These are phyloP conservation scores for Linnemannia zychae DNA, from an alignment of 192 early-diverging fungal genomes.

Conservation along the genomic window DNA sequence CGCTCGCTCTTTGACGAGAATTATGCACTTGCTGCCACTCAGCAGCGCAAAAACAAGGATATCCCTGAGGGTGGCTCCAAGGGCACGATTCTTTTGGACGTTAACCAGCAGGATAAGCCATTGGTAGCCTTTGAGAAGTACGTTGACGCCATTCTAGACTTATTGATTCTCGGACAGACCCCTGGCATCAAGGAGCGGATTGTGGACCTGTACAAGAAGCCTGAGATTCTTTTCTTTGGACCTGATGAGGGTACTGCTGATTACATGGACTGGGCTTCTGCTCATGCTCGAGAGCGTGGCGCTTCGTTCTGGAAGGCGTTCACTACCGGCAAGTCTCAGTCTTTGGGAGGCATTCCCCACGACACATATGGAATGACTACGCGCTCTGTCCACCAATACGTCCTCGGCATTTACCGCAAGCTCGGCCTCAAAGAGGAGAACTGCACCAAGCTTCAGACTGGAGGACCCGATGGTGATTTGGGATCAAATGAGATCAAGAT, in stretches of 20 bases:
- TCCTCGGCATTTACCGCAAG: slow-evolving; percentile 93
- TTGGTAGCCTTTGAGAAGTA: slow-evolving; percentile 53
- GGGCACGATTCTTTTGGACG: slow-evolving; percentile 84
- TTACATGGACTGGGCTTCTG: slow-evolving; percentile 99
- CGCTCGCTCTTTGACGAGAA: slow-evolving; percentile 98
- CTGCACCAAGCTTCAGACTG: slow-evolving; percentile 95
- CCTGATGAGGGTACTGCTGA: slow-evolving; percentile 88
- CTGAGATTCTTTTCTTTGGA: slow-evolving; percentile 92
- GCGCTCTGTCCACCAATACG: slow-evolving; percentile 99
- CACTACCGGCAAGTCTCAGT: slow-evolving; percentile 97
- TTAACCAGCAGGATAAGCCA: slow-evolving; percentile 54
- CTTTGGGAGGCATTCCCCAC: slow-evolving; percentile 97
- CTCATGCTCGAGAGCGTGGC: slow-evolving; percentile 91
- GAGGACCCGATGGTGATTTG: slow-evolving; percentile 98
- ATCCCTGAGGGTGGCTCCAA: slow-evolving; percentile 99
- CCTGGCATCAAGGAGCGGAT: slow-evolving; percentile 98
- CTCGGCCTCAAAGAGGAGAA: slow-evolving; percentile 85
- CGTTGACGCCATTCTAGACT: slow-evolving; percentile 72
- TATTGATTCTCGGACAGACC: slow-evolving; percentile 89
- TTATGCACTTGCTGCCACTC: slow-evolving; percentile 95
- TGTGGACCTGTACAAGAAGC: slow-evolving; percentile 89
- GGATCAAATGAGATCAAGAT: slow-evolving; percentile 99
- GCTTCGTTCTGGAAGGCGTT: slow-evolving; percentile 99
- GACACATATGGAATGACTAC: slow-evolving; percentile 99
- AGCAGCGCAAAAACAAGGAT: slow-evolving; percentile 99